Evolutionary conservation across 208 protist genomes (phyloP), one percentile per base, ranked within the genome.

Genomic region (Trypanosoma avium): DNA sequence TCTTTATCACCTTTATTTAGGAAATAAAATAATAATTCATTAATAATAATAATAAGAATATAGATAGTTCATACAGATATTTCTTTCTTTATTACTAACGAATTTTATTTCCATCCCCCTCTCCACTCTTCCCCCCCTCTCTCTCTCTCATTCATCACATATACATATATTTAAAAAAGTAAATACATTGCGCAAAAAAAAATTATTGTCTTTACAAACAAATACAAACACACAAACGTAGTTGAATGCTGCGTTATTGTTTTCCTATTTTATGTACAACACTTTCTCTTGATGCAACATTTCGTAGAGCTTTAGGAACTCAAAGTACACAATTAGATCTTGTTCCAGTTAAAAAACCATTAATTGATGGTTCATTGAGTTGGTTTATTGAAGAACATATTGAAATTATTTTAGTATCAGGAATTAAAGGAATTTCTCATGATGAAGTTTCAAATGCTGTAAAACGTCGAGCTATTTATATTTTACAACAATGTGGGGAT

Each of bases 321-420:
- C 67, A 73, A 35, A 62, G 26, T 45, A 67, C 42, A 15, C 32
- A 62, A 21, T 40, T 73, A 32, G 67, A 73, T 35, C 53, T 73
- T 52, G 27, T 73, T 26, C 67, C 67, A 1, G 52, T 73, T 3
- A 73, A 73, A 38, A 73, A 73, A 27, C 67, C 67, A 45, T 38
- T 62, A 9, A 35, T 73, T 38, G 67, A 67, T n/a, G 67, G 60
- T 1, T 73, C 59, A 12, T 52, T 73, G 0, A 62, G 67, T 38
- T 73, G 67, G 67, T 65, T 67, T 60, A 32, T 73, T 26, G 53
- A 57, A 2, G 60, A 66, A 24, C 47, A 56, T 33, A 49, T 73
- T 54, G 67, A 73, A 47, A 60, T 73, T 48, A 53, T 73, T 35
- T 50, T 73, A 26, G 67, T 67, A 7, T 61, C 58, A 2, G 60